Base-by-base conservation (phyloP, 2,329 filamentous ascomycete species). In the Dryadomyces sulphureus region DNA sequence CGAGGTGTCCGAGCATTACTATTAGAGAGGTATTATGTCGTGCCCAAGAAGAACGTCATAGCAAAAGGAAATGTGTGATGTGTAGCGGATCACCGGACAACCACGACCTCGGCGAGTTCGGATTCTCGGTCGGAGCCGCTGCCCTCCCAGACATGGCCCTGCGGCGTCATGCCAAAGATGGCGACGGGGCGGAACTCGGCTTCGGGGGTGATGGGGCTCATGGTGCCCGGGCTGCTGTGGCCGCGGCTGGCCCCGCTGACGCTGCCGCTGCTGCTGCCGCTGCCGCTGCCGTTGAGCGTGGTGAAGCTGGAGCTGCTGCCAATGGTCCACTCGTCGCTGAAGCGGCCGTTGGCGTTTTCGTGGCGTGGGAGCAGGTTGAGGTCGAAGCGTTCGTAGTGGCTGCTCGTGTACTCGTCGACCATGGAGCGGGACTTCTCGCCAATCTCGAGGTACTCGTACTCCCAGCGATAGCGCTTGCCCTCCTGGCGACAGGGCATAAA, bases 381-480 rank as follows among this genome's bases (percentile, higher is more conserved):
- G 22, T 66, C 65, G 44, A 70, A 68, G 52, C 66, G 69, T 41
- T 65, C 59, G 45, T 63, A 64, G 43, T 64, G 59, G 44, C 65
- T 65, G 47, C 64, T 64, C 56, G 72, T 66, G 54, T 53, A 53
- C 46, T 74, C 70, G 54, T 53, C 51, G 17, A 73, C 70, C 2
- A 54, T 40, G 7, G 49, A 47, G 19, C 54, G 45, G 11, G 50
- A 47, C 47, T 55, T 56, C 38, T 93, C 83, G 55, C 90, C 90
- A 48, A 81, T 65, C 66, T 95, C 89, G 50, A 94, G 79, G 55
- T 88, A 94, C 57, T 95, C 89, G 64, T 96, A 95, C 55, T 95
- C 85, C 88, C 89, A 96, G 50, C 90, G 79, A 64, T 84, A 86
- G 54, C 75, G 73, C 73, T 95, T 95, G 64, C 87, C 88, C 44